A percentile compares a stretch with the other conserved stretches of the same genome.
Evolutionary conservation across 257 asterid species (phyloP).

Genomic region (Solanum habrochaites): DNA sequence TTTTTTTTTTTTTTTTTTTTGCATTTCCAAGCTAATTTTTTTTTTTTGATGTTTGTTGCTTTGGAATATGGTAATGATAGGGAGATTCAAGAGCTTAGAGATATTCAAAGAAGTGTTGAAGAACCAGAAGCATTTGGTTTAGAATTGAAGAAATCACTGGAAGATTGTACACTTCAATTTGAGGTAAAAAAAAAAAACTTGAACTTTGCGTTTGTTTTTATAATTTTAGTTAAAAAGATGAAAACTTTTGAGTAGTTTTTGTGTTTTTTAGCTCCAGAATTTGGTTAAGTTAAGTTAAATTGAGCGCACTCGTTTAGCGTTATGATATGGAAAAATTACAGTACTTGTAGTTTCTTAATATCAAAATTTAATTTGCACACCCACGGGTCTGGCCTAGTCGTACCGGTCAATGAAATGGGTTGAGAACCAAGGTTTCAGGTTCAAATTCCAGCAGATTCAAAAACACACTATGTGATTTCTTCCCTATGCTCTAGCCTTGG

Average conservation of each 20-base stretch:
- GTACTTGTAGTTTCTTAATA: background rate
- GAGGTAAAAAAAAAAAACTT: conserved; percentile 23
- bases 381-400: background rate
- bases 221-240: background rate
- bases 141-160: conserved; percentile 25
- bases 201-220: background rate
- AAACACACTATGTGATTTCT: too few relatives aligned
- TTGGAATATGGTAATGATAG: conserved; percentile 19
- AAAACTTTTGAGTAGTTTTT: background rate
- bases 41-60: background rate
- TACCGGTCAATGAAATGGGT: background rate
- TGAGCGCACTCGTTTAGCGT: background rate
- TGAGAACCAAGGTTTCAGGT: background rate
- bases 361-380: background rate
- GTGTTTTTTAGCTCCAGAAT: background rate
- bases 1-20: background rate
- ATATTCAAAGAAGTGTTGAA: conserved; percentile 1
- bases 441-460: background rate
- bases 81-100: conserved; percentile 41
- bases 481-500: background rate
- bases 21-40: background rate
- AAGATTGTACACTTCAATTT: conserved; percentile 28
- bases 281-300: background rate
- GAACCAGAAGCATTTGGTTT: conserved; percentile 5
- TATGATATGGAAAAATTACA: background rate